Evolutionary conservation across 2,329 filamentous ascomycete species (phyloP), one percentile per base, ranked within the genome.

Genomic region (Ceratocystis cacaofunesta): DNA sequence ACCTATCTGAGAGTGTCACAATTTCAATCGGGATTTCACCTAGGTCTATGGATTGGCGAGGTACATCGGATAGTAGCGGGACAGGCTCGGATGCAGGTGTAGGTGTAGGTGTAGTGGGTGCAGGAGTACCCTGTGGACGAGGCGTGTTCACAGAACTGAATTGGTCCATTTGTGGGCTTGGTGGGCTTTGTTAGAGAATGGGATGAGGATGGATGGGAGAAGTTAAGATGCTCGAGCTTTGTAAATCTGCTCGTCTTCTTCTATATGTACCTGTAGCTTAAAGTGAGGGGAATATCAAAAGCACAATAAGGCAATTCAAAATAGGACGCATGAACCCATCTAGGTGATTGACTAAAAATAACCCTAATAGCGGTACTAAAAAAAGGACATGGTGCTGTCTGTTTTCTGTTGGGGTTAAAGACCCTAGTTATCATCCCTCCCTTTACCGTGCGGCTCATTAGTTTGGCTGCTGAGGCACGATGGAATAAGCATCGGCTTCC

Each of bases 11-110:
- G 72, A 96, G 78, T 74, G 90, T 94, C 67, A 94, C 82, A 67
- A 99, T 83, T 80, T 99, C 94, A 71, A 96, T 94, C 15, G 94
- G 94, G 52, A 99, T 84, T 72, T 96, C 89, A 71, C 95, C 90
- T 69, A 94, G 86, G 66, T 89, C 86, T 68, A 89, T 82, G 2
- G 88, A 85, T 25, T 78, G 76, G 67, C 82, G 74, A 0, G 78
- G 78, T 1, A 74, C 70, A 68, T 84, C 81, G 4, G 75, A 28
- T 82, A 79, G 43, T 72, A 28, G 12, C 60, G 28, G 60, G n/a
- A 36, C 12, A 17, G 12, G 28, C 36, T 41, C 36, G 12, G 36
- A 41, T 41, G 10, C 36, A 41, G 36, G 36, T 15, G 12, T 41
- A 41, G 32, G 30, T 22, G 22, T 32, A 32, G 32, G 10, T 41